These are phyloP conservation scores for Rhizoclosmatium globosum DNA, from an alignment of 192 early-diverging fungal species.

Conservation along the genomic window DNA sequence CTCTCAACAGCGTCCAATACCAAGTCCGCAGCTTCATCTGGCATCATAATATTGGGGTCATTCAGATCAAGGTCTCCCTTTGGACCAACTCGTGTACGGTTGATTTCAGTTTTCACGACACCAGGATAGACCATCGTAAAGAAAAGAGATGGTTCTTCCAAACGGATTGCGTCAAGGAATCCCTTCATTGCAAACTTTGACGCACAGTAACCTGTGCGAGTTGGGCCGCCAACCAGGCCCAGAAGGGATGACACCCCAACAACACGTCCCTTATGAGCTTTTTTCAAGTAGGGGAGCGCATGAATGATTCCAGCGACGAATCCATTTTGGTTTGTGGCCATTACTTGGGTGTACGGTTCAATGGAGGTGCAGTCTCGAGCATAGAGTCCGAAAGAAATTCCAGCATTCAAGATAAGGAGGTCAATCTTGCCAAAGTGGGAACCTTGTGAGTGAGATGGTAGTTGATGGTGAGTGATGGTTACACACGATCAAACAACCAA, in stretches of 20 bases:
- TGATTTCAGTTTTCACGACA: slow-evolving; percentile 68
- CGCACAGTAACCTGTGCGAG: slow-evolving; percentile 69
- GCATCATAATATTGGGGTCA: slow-evolving; percentile 7
- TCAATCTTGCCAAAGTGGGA: slow-evolving; percentile 52
- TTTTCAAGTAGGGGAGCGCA: slow-evolving; percentile 45
- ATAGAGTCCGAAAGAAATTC: slow-evolving; percentile 71
- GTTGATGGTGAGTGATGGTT: not conserved
- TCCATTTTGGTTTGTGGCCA: slow-evolving; percentile 40
- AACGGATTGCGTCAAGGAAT: slow-evolving; percentile 80
- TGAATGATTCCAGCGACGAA: slow-evolving; percentile 34
- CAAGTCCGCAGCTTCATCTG: slow-evolving; percentile 19
- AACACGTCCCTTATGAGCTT: slow-evolving; percentile 56
- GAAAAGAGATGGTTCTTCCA: slow-evolving; percentile 69
- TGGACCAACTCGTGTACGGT: slow-evolving; percentile 19
- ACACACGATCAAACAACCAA: slow-evolving; percentile 13
- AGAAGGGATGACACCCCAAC: slow-evolving; percentile 76
- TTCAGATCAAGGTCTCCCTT: not conserved
- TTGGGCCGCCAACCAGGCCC: slow-evolving; percentile 74
- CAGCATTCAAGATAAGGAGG: slow-evolving; percentile 76
- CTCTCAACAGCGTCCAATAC: slow-evolving; percentile 15
- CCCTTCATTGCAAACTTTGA: slow-evolving; percentile 84
- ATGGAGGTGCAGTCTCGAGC: slow-evolving; percentile 44
- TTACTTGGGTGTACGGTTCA: slow-evolving; percentile 28
- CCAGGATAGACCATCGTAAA: slow-evolving; percentile 77
- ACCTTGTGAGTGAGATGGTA: not conserved